Evolutionary conservation across 192 early-diverging fungal species (phyloP), one percentile per base, ranked within the genome.

Genomic region (Coemansia sp.): DNA sequence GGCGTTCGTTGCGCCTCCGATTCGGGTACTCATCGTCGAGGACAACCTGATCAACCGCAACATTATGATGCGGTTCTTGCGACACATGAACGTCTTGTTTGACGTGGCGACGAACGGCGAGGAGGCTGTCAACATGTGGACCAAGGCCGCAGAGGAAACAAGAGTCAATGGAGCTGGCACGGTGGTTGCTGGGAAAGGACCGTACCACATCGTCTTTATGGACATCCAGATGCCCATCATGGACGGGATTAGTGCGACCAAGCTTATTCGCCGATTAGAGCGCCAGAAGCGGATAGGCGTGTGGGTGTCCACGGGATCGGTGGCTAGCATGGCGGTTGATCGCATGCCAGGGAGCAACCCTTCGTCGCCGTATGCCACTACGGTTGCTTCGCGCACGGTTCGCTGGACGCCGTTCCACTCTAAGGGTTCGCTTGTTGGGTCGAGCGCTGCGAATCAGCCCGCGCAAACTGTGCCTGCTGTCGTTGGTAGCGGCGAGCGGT

Each of bases 141-240:
- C 85, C 22, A 63, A 63, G 20, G 80, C 80, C 0, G 67, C 71
- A 4, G 80, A 73, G 8, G 80, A 74, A 25, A 37, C 47, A 15
- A 57, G 56, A 5, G 35, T 38, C 39, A 41, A 46, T 6, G 59
- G 43, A 32, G 56, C 56, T 14, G 61, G 56, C 4, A 56, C 37
- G 14, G 49, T 38, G 19, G 31, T 64, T n/a, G 53, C 53, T 35
- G 62, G 60, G 41, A 70, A 19, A 82, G 91, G 54, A 73, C 87
- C 57, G 4, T 86, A 83, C 42, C 77, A 85, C 19, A 71, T 90
- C 74, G 91, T 95, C 40, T 77, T 95, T 64, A 95, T 95, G 94
- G 94, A 95, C 68, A 89, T 93, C 22, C 89, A 91, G 77, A 92
- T 95, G 94, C 94, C 94, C 4, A 82, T 93, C 58, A 93, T 95